A percentile compares a stretch with the other conserved stretches of the same genome.
phyloP scores from a whole-genome alignment of 2,329 filamentous ascomycete genomes.

The Colletotrichum plurivorum region DNA sequence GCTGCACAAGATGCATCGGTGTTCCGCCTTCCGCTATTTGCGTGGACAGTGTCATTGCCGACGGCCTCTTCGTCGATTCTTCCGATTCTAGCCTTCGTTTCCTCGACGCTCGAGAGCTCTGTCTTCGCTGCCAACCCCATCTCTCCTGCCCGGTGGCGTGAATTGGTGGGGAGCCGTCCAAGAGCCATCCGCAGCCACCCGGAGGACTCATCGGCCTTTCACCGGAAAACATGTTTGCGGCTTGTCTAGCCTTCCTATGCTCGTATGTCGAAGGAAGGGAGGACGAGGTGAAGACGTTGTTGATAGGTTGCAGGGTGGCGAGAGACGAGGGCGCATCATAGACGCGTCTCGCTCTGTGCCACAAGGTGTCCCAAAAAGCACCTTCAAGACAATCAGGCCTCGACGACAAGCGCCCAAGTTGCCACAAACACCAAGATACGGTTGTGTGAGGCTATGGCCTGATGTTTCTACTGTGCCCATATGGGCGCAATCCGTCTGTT shows the following conservation, averaged over 20 bases:
- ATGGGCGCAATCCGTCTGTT: slow-evolving; percentile 15
- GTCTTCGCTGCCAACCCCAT: slow-evolving; percentile 21
- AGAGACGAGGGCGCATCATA: slow-evolving; percentile 14
- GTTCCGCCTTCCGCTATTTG: slow-evolving; percentile 38
- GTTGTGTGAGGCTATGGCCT: slow-evolving; percentile 25
- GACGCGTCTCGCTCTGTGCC: slow-evolving; percentile 20
- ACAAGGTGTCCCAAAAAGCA: slow-evolving; percentile 5
- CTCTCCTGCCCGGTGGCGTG: slow-evolving; percentile 12
- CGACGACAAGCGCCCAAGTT: background rate
- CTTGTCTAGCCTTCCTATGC: slow-evolving; percentile 7
- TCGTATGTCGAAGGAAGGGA: background rate
- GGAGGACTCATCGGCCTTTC: slow-evolving; percentile 21
- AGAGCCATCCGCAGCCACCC: slow-evolving; percentile 17
- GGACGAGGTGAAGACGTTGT: background rate
- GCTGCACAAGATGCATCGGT: slow-evolving; percentile 33
- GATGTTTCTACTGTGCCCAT: slow-evolving; percentile 19
- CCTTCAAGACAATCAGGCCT: slow-evolving; percentile 19
- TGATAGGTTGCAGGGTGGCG: slow-evolving; percentile 23
- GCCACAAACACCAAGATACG: slow-evolving; percentile 11
- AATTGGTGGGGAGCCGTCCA: slow-evolving; percentile 11
- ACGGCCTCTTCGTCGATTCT: background rate
- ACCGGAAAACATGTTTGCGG: slow-evolving; percentile 31
- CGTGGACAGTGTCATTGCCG: slow-evolving; percentile 1
- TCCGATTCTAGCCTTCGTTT: slow-evolving; percentile 3
- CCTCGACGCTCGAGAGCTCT: background rate